These are phyloP conservation scores for Inonotus obliquus DNA, from an alignment of 1,284 basidiomycete species.

Conservation along the genomic window DNA sequence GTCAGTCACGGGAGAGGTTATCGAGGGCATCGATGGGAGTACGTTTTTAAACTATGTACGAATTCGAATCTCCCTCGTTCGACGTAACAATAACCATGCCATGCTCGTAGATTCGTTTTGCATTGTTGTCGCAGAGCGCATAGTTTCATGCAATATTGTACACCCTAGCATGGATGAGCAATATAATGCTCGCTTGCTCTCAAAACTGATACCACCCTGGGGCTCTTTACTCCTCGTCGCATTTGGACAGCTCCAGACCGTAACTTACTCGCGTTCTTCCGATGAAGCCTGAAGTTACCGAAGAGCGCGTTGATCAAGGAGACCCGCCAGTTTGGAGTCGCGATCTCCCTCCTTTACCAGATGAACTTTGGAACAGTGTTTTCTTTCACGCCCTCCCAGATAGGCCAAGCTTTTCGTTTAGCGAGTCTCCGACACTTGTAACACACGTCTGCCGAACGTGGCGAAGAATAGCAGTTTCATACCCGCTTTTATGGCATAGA, in stretches of 20 bases:
- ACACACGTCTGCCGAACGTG: slow-evolving; percentile 7
- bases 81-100: too few species aligned
- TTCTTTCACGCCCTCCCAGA: background rate
- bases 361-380: slow-evolving; percentile 8
- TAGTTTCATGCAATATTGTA: too few species aligned
- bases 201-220: background rate
- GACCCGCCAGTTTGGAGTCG: background rate
- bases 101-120: too few species aligned
- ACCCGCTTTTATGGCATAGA: slow-evolving; percentile 8
- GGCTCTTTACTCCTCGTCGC: background rate
- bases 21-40: too few species aligned
- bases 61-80: too few species aligned
- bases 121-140: too few species aligned
- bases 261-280: background rate
- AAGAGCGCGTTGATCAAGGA: background rate
- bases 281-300: background rate
- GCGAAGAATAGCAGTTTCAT: slow-evolving; percentile 5
- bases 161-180: too few species aligned
- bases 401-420: background rate
- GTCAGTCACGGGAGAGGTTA: too few species aligned
- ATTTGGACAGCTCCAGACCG: background rate
- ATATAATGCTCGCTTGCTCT: too few species aligned
- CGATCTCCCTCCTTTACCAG: background rate
- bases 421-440: background rate
- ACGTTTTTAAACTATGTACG: too few species aligned